phyloP scores from a whole-genome alignment of 805 yeast genomes.

The Candida tammaniensis region DNA sequence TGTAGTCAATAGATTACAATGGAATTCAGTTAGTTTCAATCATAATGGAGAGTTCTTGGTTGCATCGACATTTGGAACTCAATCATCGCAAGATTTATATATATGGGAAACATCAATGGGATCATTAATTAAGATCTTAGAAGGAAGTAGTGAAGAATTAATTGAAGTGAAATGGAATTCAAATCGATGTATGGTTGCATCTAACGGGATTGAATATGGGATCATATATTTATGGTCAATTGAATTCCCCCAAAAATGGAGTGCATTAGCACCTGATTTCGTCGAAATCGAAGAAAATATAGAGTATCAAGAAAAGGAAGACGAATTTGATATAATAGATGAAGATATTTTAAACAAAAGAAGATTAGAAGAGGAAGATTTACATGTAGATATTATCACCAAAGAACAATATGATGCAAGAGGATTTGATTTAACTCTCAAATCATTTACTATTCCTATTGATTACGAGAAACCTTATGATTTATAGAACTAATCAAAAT shows the following conservation, averaged over 20 bases:
- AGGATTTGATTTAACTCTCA: slow-evolving; percentile 53
- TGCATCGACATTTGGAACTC: slow-evolving; percentile 76
- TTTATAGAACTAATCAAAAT: no score
- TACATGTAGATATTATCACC: slow-evolving; percentile 62
- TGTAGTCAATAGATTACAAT: slow-evolving; percentile 81
- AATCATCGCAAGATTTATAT: slow-evolving; percentile 81
- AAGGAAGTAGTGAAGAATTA: slow-evolving; percentile 87
- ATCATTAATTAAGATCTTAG: slow-evolving; percentile 81
- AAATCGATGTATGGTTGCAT: slow-evolving; percentile 66
- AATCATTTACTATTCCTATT: slow-evolving; percentile 63
- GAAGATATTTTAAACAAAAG: slow-evolving; percentile 63
- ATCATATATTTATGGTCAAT: slow-evolving; percentile 79
- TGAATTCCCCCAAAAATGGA: slow-evolving; percentile 87
- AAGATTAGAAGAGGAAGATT: slow-evolving; percentile 61
- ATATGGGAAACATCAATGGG: slow-evolving; percentile 92
- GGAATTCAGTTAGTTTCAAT: slow-evolving; percentile 80
- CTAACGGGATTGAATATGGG: slow-evolving; percentile 86
- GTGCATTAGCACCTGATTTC: slow-evolving; percentile 94
- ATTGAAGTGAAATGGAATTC: slow-evolving; percentile 87
- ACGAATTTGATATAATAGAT: slow-evolving; percentile 81
- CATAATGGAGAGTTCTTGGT: slow-evolving; percentile 77
- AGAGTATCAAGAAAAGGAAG: slow-evolving; percentile 83
- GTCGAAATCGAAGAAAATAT: slow-evolving; percentile 91
- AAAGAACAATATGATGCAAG: slow-evolving; percentile 67
- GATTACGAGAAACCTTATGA: slow-evolving; percentile 7